Evolutionary conservation across 192 early-diverging fungal species (phyloP).

Genomic region (Kappamyces sp.): DNA sequence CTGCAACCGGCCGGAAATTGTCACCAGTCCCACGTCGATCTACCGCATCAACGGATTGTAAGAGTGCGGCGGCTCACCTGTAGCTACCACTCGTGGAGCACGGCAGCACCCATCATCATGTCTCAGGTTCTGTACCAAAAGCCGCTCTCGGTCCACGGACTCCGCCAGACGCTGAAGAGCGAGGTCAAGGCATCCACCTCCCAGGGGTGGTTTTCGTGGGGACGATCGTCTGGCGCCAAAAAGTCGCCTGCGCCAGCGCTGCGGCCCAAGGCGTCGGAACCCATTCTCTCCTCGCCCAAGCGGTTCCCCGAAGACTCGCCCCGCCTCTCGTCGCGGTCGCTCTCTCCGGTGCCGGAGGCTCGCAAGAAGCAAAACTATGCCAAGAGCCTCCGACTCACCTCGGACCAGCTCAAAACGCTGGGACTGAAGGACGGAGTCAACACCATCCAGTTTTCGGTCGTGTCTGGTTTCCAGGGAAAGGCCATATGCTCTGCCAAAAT

Average conservation of each 20-base stretch:
- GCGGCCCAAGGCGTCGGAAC: conserved; percentile 9
- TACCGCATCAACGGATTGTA: conserved; percentile 50
- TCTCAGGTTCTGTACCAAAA: conserved; percentile 54
- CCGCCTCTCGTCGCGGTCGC: not conserved
- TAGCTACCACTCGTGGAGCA: conserved; percentile 57
- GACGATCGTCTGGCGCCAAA: not conserved
- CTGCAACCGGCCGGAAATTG: conserved; percentile 42
- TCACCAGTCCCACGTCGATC: conserved; percentile 49
- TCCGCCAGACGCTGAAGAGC: conserved; percentile 11
- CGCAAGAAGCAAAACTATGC: conserved; percentile 51
- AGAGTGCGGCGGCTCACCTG: conserved; percentile 13
- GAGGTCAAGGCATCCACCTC: conserved; percentile 1
- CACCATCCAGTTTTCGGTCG: conserved; percentile 82
- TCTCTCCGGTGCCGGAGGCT: conserved; percentile 17
- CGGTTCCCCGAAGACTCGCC: not conserved
- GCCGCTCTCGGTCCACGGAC: conserved; percentile 35
- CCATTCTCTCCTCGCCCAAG: not conserved
- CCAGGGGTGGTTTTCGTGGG: conserved; percentile 7
- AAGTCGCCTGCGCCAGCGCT: not conserved
- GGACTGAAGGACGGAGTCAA: conserved; percentile 82
- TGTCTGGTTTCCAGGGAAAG: conserved; percentile 67
- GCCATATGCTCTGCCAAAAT: conserved; percentile 80
- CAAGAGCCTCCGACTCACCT: conserved; percentile 86
- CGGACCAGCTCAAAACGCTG: conserved; percentile 79
- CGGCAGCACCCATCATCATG: conserved; percentile 56